A percentile compares a stretch with the other conserved stretches of the same genome.
Evolutionary conservation across 208 protist genomes (phyloP).

Genomic region (Acanthamoeba quina): DNA sequence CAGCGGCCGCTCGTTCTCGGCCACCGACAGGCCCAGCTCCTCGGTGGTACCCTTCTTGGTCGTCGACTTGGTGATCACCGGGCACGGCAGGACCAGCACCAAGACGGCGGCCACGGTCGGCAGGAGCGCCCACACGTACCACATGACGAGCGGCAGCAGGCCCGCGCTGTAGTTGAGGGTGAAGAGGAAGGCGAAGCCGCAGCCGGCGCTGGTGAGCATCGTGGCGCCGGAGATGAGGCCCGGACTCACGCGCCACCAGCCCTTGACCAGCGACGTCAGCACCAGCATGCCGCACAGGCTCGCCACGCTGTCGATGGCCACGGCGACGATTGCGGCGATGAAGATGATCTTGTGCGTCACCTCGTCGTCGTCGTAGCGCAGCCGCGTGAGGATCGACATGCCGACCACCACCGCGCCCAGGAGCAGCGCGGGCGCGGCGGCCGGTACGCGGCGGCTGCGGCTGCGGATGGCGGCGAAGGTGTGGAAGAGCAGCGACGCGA

Average conservation of each 20-base stretch:
- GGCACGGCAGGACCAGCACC: neutral
- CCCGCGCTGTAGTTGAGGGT: neutral
- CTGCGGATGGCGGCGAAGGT: conserved; percentile 14
- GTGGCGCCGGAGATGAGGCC: conserved; percentile 4
- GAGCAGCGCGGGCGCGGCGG: neutral
- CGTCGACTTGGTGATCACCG: neutral
- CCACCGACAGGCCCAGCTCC: neutral
- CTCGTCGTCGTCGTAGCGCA: conserved; percentile 8
- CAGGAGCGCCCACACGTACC: neutral
- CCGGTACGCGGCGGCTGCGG: neutral
- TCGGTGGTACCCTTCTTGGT: too few species aligned
- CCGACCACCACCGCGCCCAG: neutral
- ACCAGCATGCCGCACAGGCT: conserved; percentile 24
- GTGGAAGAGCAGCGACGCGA: conserved; percentile 18
- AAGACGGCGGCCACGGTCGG: conserved; percentile 6
- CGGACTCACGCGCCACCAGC: conserved; percentile 54
- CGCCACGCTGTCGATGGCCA: neutral
- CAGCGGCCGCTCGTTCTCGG: neutral
- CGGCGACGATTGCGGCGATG: neutral
- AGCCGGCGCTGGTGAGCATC: neutral
- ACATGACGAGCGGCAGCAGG: neutral
- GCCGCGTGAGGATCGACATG: conserved; percentile 25
- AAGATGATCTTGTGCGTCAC: neutral
- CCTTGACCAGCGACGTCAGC: neutral
- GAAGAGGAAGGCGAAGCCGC: conserved; percentile 55